phyloP scores from a whole-genome alignment of 2,329 filamentous ascomycete genomes.

The Talaromyces marneffei region DNA sequence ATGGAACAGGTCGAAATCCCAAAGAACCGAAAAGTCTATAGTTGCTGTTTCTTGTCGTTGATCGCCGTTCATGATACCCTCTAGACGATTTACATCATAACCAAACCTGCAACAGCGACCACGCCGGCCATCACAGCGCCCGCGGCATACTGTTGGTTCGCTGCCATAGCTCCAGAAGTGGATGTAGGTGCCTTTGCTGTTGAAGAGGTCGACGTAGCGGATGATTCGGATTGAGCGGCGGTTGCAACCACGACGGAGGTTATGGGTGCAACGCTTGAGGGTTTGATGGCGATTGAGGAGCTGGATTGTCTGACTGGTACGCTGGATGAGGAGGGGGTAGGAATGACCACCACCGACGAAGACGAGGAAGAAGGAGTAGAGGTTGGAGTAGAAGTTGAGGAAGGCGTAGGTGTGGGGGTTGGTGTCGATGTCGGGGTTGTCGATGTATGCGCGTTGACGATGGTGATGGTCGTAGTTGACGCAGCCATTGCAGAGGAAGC shows the following conservation, averaged over 20 bases:
- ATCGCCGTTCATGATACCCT: neutral
- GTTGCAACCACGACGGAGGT: neutral
- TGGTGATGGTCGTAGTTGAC: slow-evolving; percentile 27
- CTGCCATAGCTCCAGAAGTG: slow-evolving; percentile 12
- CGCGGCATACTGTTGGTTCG: slow-evolving; percentile 19
- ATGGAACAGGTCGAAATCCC: neutral
- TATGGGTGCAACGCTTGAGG: neutral
- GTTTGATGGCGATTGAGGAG: slow-evolving; percentile 3
- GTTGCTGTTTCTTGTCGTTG: neutral
- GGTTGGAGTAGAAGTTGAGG: neutral
- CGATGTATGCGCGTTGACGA: slow-evolving; percentile 18
- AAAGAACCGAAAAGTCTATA: neutral
- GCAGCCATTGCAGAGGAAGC: slow-evolving; percentile 19
- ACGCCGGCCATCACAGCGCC: slow-evolving; percentile 27
- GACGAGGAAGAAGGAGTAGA: slow-evolving; percentile 2
- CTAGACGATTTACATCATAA: slow-evolving; percentile 29
- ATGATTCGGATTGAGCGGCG: neutral
- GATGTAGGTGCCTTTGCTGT: slow-evolving; percentile 15
- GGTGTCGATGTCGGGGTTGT: slow-evolving; percentile 16
- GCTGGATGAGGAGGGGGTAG: slow-evolving; percentile 4
- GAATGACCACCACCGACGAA: neutral
- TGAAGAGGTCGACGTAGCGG: neutral
- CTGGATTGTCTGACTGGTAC: slow-evolving; percentile 1
- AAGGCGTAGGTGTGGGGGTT: slow-evolving; percentile 4
- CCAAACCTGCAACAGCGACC: slow-evolving; percentile 27